Conservation (phyloP, 139 green algal species). For the Chlorella sp. region DNA sequence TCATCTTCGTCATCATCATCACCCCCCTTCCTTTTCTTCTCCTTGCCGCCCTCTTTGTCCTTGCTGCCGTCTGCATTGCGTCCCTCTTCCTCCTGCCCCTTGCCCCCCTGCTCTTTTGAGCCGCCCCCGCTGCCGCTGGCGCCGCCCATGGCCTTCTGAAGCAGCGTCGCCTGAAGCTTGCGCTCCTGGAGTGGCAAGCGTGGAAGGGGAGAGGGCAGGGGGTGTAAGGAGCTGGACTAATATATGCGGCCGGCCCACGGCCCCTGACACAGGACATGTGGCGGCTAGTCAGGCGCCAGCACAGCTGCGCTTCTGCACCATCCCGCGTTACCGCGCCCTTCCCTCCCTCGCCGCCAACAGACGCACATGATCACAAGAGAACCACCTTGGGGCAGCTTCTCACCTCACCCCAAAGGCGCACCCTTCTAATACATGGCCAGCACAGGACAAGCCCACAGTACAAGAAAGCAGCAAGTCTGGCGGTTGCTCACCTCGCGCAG, state of each 20-base stretch:
- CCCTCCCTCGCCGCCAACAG: too few relatives aligned
- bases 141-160: neutral
- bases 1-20: too few relatives aligned
- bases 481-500: constrained; percentile 54
- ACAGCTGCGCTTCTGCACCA: too few relatives aligned
- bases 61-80: neutral
- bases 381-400: too few relatives aligned
- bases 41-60: neutral
- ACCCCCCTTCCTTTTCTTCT: neutral
- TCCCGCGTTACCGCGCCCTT: too few relatives aligned
- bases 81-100: constrained; percentile 22
- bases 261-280: neutral
- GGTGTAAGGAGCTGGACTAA: neutral
- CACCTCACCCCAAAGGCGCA: too few relatives aligned
- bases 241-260: neutral
- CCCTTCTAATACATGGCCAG: neutral
- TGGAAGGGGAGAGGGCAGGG: neutral
- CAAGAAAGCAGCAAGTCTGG: neutral
- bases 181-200: constrained; percentile 15
- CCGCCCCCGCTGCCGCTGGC: neutral
- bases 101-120: neutral
- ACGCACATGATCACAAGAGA: too few relatives aligned
- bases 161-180: constrained; percentile 19
- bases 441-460: neutral
- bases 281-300: neutral